phyloP scores from a whole-genome alignment of 345 rosid genomes.

The Garcia nutans region DNA sequence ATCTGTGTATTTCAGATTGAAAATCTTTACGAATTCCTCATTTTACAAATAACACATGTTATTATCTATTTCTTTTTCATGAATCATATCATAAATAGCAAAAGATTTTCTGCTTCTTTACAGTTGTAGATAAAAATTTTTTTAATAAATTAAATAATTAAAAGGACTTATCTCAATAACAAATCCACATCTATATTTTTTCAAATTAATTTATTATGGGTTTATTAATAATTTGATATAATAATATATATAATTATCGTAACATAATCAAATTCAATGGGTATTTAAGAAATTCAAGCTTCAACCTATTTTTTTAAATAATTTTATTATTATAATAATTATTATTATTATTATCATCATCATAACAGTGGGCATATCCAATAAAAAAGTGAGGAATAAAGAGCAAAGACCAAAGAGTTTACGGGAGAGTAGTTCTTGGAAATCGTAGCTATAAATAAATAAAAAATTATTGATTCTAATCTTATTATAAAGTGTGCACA shows the following conservation, averaged over 20 bases:
- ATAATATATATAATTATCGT: neutral
- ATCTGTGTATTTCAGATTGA: slow-evolving; percentile 8
- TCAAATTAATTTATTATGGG: neutral
- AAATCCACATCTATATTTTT: neutral
- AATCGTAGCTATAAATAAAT: neutral
- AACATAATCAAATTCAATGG: too few relatives aligned
- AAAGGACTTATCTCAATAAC: neutral
- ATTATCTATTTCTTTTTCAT: neutral
- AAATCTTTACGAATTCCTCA: neutral
- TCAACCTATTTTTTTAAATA: too few relatives aligned
- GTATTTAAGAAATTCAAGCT: too few relatives aligned
- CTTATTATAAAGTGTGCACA: neutral
- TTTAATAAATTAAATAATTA: neutral
- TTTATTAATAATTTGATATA: too few relatives aligned
- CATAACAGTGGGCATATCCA: neutral
- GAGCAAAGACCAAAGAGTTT: neutral
- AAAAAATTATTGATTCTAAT: neutral
- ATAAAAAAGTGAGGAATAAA: neutral
- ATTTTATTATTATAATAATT: too few relatives aligned
- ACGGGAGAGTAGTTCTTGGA: neutral
- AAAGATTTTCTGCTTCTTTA: neutral
- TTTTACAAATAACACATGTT: slow-evolving; percentile 12
- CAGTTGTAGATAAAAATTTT: too few relatives aligned
- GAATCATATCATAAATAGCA: slow-evolving; percentile 11
- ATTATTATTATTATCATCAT: neutral